Conservation (phyloP, 768 basidiomycete genomes). For the Pleurotus eryngii region DNA sequence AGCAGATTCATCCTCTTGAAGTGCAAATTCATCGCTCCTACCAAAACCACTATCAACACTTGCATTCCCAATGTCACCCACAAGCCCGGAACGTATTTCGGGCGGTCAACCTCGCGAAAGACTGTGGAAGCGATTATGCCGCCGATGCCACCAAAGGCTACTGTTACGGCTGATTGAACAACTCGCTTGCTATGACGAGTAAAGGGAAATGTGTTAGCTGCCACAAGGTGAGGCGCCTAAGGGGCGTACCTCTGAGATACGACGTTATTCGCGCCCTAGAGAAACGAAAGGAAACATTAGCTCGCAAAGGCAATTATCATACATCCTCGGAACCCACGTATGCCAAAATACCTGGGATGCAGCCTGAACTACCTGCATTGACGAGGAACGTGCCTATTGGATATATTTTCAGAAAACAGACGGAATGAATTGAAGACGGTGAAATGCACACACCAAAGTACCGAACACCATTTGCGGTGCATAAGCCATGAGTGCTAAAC, state of each 20-base stretch:
- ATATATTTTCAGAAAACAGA: neutral
- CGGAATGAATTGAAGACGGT: neutral
- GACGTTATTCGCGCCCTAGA: constrained; percentile 38
- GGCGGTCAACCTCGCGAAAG: constrained; percentile 39
- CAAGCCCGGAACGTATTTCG: constrained; percentile 43
- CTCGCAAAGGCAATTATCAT: neutral
- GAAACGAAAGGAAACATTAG: neutral
- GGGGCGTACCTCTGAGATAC: constrained; percentile 40
- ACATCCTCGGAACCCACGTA: constrained; percentile 24
- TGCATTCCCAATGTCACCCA: constrained; percentile 39
- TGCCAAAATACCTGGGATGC: constrained; percentile 42
- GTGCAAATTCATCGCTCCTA: constrained; percentile 30
- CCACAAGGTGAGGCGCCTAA: neutral
- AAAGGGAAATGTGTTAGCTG: no score
- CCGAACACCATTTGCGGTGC: constrained; percentile 31
- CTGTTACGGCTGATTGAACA: constrained; percentile 36
- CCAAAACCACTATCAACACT: constrained; percentile 29
- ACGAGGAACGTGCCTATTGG: constrained; percentile 38
- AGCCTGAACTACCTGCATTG: constrained; percentile 40
- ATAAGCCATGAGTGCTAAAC: constrained; percentile 36
- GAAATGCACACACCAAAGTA: constrained; percentile 35
- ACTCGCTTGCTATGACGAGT: neutral
- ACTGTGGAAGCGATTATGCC: constrained; percentile 41
- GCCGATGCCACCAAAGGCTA: constrained; percentile 39
- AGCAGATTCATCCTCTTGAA: constrained; percentile 35